Evolutionary conservation across 345 rosid species (phyloP).

Genomic region (Syzygium grande): DNA sequence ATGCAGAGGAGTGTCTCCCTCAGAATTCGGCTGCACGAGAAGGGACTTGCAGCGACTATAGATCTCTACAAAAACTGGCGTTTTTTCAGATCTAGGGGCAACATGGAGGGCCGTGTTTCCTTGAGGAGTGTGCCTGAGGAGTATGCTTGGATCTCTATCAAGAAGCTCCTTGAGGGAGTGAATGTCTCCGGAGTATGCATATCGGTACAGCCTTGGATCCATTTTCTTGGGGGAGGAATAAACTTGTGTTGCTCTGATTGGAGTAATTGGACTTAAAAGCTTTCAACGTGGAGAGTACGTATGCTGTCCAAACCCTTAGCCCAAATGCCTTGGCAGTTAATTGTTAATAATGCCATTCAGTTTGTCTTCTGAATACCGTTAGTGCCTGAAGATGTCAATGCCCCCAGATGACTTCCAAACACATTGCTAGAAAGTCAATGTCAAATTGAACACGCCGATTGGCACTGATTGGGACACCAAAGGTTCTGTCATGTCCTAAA

Average conservation of each 20-base stretch:
- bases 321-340: background rate
- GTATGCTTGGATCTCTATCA: background rate
- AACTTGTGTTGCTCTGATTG: background rate
- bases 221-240: background rate
- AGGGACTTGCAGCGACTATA: background rate
- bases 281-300: background rate
- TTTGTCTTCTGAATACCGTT: background rate
- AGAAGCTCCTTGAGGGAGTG: background rate
- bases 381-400: background rate
- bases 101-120: background rate
- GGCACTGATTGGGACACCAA: background rate
- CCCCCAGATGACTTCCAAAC: background rate
- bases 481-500: background rate
- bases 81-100: background rate
- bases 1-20: background rate
- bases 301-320: background rate
- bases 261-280: background rate
- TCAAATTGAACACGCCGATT: background rate
- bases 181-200: background rate
- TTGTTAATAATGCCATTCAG: background rate
- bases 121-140: background rate
- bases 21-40: background rate
- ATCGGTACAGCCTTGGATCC: background rate
- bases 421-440: accelerated
- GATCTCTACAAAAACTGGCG: background rate